These are phyloP conservation scores for Pleurotus citrinopileatus DNA, from an alignment of 768 basidiomycete species.

Conservation along the genomic window DNA sequence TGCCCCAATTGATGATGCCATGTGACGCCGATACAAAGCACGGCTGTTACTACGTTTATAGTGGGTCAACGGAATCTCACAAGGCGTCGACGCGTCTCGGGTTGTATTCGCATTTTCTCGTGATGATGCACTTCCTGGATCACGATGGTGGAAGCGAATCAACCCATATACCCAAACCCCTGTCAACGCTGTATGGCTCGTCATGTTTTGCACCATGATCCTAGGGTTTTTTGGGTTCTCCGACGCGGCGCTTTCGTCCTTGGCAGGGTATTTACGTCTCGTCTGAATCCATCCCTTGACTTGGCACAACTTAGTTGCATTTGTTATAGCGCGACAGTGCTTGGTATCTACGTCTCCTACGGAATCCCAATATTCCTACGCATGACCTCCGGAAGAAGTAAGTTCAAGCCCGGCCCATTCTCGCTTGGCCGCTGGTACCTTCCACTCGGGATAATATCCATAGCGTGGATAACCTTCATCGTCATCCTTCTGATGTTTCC, in stretches of 20 bases:
- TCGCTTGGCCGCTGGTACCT: constrained; percentile 26
- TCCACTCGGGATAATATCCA: constrained; percentile 24
- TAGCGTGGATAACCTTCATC: constrained; percentile 31
- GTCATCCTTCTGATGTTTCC: constrained; percentile 32
- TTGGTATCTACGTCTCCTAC: constrained; percentile 35
- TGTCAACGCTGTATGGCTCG: constrained; percentile 39
- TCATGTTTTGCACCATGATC: constrained; percentile 25
- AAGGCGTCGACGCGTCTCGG: constrained; percentile 63
- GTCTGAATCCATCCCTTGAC: not conserved
- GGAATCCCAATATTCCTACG: constrained; percentile 33
- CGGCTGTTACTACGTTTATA: constrained; percentile 16
- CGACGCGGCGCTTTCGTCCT: constrained; percentile 26
- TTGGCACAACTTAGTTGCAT: not conserved
- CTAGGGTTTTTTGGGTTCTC: constrained; percentile 33
- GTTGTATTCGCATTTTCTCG: constrained; percentile 62
- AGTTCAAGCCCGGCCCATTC: constrained; percentile 32
- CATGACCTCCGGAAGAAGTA: constrained; percentile 29
- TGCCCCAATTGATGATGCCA: not conserved
- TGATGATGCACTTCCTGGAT: constrained; percentile 36
- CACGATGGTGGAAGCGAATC: constrained; percentile 32
- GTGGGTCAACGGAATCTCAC: constrained; percentile 64
- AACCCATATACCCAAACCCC: constrained; percentile 30
- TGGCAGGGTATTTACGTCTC: constrained; percentile 25
- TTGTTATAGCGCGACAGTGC: constrained; percentile 24
- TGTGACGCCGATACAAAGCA: not conserved